Conservation (phyloP, 1,139 yeast species). For the Candida tropicalis region DNA sequence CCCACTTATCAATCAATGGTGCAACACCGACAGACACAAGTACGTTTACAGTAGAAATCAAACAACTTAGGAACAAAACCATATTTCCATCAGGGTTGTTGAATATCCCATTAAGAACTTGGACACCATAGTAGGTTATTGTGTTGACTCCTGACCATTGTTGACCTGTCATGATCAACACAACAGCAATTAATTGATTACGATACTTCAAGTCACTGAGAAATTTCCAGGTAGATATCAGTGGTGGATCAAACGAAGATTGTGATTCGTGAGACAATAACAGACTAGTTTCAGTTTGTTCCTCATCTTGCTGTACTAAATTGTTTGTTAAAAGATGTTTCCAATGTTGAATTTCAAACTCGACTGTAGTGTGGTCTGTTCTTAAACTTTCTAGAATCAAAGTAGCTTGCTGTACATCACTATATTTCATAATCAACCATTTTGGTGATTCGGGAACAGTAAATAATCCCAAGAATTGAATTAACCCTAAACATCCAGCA, state of each 20-base stretch:
- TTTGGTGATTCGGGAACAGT: constrained; percentile 43
- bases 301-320: constrained; percentile 7
- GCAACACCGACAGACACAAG: constrained; percentile 30
- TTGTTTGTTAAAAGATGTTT: constrained; percentile 22
- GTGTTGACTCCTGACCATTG: constrained; percentile 47
- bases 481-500: constrained; percentile 27
- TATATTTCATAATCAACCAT: constrained; percentile 37
- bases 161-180: constrained; percentile 40
- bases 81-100: constrained; percentile 27
- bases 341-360: constrained; percentile 43
- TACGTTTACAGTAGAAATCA: constrained; percentile 35
- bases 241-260: constrained; percentile 34
- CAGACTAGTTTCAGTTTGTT: constrained; percentile 9
- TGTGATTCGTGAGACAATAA: constrained; percentile 16
- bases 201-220: constrained; percentile 23
- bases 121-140: constrained; percentile 43
- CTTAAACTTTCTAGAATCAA: constrained; percentile 30
- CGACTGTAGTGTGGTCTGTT: constrained; percentile 31
- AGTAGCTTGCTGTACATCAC: constrained; percentile 32
- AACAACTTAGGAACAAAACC: constrained; percentile 32
- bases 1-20: constrained; percentile 51
- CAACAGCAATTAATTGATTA: constrained; percentile 32
- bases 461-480: constrained; percentile 34
- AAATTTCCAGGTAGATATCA: constrained; percentile 28
- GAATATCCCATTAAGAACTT: constrained; percentile 21